Base-by-base conservation (phyloP, 1,284 basidiomycete genomes). In the Gyrodon tennesseensis region DNA sequence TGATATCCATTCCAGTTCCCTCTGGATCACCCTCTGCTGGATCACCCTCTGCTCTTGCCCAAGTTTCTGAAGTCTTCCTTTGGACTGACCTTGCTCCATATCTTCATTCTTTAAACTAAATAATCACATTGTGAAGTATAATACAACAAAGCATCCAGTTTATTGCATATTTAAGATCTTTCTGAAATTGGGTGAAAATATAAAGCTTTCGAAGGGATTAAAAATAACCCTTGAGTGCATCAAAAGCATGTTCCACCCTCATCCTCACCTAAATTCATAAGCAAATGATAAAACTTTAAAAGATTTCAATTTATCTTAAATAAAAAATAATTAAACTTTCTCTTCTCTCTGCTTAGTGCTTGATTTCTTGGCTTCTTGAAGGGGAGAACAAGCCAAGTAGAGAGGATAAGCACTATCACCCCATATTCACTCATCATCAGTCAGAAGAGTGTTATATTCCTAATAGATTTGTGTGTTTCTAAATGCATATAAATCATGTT, bases 401-500 rank as follows among this genome's bases (percentile, higher is more conserved):
- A 56, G 21, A 29, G 49, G 44, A 23, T 64, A 63, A 3, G 59
- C 53, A 55, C 52, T 63, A 13, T 65, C 65, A 13, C 40, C 65
- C 68, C 65, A 70, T 11, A 69, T 61, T 57, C 64, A 69, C 27
- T 69, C 56, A 39, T 63, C 40, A 8, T 44, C 23, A 48, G 56
- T 4, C 15, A 67, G 9, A 16, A 66, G 37, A 4, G 25, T 27
- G 3, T 56, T 18, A 55, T 64, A 58, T 4, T 65, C 48, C 25
- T 66, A 29, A n/a, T 52, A 58, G 8, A 67, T 46, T 6, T 34
- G 43, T 6, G 69, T 67, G 3, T 63, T 61, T 13, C 34, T 56
- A 37, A 68, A 72, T 34, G 65, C 71, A 58, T 62, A 43, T 21
- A n/a, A n/a, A n/a, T n/a, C n/a, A n/a, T n/a, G n/a, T n/a, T n/a